Evolutionary conservation across 202 grass and related monocot species (phyloP).

Genomic region (Sporobolus alterniflorus): DNA sequence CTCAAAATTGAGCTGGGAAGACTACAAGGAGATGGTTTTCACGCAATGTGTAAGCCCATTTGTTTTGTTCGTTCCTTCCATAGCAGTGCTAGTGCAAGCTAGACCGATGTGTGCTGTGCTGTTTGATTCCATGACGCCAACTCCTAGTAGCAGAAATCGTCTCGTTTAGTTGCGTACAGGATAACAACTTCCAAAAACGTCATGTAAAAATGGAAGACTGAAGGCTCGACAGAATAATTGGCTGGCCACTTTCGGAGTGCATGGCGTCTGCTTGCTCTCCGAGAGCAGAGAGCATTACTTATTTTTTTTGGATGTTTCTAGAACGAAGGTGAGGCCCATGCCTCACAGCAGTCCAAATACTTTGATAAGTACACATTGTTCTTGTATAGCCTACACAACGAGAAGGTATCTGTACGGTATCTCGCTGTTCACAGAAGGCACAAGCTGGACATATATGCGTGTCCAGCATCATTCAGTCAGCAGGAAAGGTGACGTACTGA

Average conservation of each 20-base stretch:
- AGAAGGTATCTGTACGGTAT: conserved; percentile 39
- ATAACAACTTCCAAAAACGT: conserved; percentile 40
- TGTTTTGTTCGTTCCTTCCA: conserved; percentile 38
- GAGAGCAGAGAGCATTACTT: neutral
- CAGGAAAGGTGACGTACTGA: neutral
- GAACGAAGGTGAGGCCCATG: conserved; percentile 13
- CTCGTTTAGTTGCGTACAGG: conserved; percentile 33
- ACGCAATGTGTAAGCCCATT: conserved; percentile 83
- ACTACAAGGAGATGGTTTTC: conserved; percentile 98
- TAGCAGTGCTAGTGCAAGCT: conserved; percentile 23
- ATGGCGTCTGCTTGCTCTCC: conserved; percentile 32
- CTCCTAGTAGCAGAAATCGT: conserved; percentile 12
- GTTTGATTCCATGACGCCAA: conserved; percentile 37
- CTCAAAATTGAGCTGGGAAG: conserved; percentile 85
- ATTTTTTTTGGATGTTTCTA: conserved; percentile 15
- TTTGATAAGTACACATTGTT: conserved; percentile 23
- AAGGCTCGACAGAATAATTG: conserved; percentile 35
- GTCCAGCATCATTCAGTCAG: neutral
- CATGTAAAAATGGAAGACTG: conserved; percentile 23
- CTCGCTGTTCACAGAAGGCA: conserved; percentile 8
- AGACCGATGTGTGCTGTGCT: conserved; percentile 25
- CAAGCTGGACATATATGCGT: conserved; percentile 21
- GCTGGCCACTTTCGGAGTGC: conserved; percentile 39
- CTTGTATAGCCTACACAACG: conserved; percentile 10
- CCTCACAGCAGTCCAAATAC: conserved; percentile 23